These are phyloP conservation scores for Astrocystis sublimbata DNA, from an alignment of 495 filamentous ascomycete species.

Conservation along the genomic window DNA sequence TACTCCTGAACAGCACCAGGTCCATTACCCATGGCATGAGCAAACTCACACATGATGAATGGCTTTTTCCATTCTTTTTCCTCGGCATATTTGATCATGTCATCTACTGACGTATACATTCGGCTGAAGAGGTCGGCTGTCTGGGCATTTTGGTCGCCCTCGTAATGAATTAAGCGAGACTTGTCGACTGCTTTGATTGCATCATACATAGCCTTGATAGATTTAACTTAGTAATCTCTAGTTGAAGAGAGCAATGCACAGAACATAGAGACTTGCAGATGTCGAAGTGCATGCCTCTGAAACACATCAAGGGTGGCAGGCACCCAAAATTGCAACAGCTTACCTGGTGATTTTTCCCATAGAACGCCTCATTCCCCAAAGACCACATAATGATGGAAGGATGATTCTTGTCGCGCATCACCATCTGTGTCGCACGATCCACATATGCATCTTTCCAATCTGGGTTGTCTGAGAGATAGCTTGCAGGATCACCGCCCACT, in stretches of 20 bases:
- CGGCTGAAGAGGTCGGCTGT: slow-evolving; percentile 65
- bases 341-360: slow-evolving; percentile 64
- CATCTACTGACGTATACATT: slow-evolving; percentile 63
- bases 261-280: too few relatives aligned
- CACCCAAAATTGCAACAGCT: too few relatives aligned
- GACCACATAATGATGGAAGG: slow-evolving; percentile 71
- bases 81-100: slow-evolving; percentile 44
- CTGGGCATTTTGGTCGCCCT: slow-evolving; percentile 60
- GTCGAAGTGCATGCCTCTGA: too few relatives aligned
- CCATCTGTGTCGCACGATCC: slow-evolving; percentile 67
- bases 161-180: slow-evolving; percentile 67
- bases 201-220: slow-evolving; percentile 71
- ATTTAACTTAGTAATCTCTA: too few relatives aligned
- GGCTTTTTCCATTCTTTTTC: slow-evolving; percentile 52
- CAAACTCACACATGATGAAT: slow-evolving; percentile 68
- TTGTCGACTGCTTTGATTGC: slow-evolving; percentile 59
- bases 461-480: slow-evolving; percentile 63
- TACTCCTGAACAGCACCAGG: slow-evolving; percentile 70
- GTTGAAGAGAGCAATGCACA: too few relatives aligned
- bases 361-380: slow-evolving; percentile 72
- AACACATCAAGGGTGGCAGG: too few relatives aligned
- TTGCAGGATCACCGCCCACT: slow-evolving; percentile 48
- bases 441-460: slow-evolving; percentile 69
- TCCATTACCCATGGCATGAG: slow-evolving; percentile 75
- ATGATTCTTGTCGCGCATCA: slow-evolving; percentile 68